Evolutionary conservation across 192 early-diverging fungal species (phyloP).

Genomic region (Coemansia biformis): DNA sequence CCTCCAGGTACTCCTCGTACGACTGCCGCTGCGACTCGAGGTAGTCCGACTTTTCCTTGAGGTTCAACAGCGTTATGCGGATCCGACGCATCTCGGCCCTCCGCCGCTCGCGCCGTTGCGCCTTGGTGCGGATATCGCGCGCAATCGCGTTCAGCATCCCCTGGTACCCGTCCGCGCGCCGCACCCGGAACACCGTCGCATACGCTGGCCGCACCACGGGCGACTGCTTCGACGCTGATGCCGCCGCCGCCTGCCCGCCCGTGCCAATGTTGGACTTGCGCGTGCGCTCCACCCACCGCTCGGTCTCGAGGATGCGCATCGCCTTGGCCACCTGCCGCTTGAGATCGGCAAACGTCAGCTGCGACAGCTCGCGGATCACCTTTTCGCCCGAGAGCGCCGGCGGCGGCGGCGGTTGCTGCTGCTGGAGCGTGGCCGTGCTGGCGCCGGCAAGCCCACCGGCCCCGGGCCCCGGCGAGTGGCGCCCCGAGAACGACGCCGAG

Average conservation of each 20-base stretch:
- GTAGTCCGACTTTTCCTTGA: conserved; percentile 79
- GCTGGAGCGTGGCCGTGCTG: conserved; percentile 16
- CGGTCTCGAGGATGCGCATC: conserved; percentile 76
- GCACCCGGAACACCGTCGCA: conserved; percentile 46
- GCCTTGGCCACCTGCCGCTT: conserved; percentile 78
- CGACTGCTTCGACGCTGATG: neutral
- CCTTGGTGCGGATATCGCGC: conserved; percentile 87
- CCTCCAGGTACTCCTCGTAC: conserved; percentile 87
- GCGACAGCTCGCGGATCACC: conserved; percentile 53
- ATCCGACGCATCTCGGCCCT: conserved; percentile 69
- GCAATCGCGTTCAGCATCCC: conserved; percentile 91
- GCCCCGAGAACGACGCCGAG: conserved; percentile 31
- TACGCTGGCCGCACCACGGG: conserved; percentile 37
- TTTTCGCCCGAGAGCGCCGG: conserved; percentile 47
- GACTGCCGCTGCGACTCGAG: conserved; percentile 82
- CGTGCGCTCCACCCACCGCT: conserved; percentile 59
- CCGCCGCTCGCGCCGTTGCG: conserved; percentile 71
- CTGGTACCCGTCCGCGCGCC: conserved; percentile 78
- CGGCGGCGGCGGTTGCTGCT: conserved; percentile 30
- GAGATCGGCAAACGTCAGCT: conserved; percentile 66
- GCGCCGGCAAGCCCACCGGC: conserved; percentile 1
- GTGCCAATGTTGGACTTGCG: conserved; percentile 54
- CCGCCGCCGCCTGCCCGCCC: conserved; percentile 9
- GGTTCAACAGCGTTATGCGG: conserved; percentile 70
- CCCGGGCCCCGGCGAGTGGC: conserved; percentile 43